Evolutionary conservation across 371 early-diverging fungal genomes (phyloP), one percentile per base, ranked within the genome.

Genomic region (Fennellomyces sp.): DNA sequence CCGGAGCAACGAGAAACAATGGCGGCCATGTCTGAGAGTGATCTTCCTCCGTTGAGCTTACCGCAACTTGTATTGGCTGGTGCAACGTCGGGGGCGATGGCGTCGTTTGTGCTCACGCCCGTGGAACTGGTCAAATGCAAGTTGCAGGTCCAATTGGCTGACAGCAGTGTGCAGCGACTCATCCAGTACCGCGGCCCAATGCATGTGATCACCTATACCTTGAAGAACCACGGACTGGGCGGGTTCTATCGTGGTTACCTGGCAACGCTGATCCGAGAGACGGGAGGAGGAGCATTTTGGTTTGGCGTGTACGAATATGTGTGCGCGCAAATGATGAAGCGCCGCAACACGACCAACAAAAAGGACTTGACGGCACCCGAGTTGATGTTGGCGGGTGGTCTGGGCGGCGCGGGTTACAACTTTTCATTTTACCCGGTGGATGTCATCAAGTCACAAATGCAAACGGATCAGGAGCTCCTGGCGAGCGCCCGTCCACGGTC

Each of bases 111-210:
- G 3, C 77, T 98, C 29, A 96, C 98, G 1, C 98, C 98, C 0
- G 88, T 98, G 5, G 98, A 98, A 76, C 81, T 98, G 28, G 87
- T 98, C 52, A 98, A 98, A 70, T 97, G 97, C 81, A 90, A 92
- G 68, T 70, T 97, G 61, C 98, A 98, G 74, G 96, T 96, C 3
- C 94, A 94, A 59, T 85, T 88, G 42, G 82, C 90, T 41, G 77
- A 75, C 6, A 30, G 30, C 17, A 26, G 26, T 26, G 30, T 64
- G 68, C 50, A 52, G 17, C 63, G 42, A 25, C 47, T 68, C 49
- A 62, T 54, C 42, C 62, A 63, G 35, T 81, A 78, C 63, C 79
- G 64, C 6, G 95, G 95, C 5, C 94, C 97, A 0, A 49, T 90
- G 1, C 81, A 87, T 56, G 91, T 95, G 8, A 83, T 94, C 38